Evolutionary conservation across 2,329 filamentous ascomycete genomes (phyloP).

Genomic region (Neofusicoccum cordaticola): DNA sequence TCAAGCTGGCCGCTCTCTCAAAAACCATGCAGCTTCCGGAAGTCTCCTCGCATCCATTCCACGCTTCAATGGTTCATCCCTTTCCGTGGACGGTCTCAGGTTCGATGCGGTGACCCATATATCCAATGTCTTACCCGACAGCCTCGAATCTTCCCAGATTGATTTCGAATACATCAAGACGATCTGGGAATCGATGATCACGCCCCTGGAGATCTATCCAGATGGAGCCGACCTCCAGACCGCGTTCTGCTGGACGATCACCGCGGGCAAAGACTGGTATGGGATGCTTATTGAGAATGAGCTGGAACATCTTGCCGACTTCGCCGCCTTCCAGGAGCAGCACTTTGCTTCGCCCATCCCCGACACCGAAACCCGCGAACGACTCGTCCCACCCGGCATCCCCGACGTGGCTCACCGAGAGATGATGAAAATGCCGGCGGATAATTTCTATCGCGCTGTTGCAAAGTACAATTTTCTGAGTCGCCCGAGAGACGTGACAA

Average conservation of each 20-base stretch:
- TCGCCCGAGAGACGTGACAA: not conserved
- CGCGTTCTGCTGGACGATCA: conserved; percentile 17
- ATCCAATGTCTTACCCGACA: not conserved
- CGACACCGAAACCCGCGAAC: not conserved
- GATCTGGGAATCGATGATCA: not conserved
- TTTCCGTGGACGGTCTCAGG: not conserved
- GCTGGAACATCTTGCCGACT: conserved; percentile 15
- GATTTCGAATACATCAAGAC: not conserved
- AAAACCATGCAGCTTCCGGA: not conserved
- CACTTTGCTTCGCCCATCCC: not conserved
- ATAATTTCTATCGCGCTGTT: not conserved
- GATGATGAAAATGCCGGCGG: not conserved
- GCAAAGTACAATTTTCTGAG: not conserved
- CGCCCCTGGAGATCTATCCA: not conserved
- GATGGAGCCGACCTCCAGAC: not conserved
- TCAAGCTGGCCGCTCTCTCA: not conserved
- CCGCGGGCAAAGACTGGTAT: conserved; percentile 21
- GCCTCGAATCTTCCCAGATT: not conserved
- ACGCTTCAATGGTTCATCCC: not conserved
- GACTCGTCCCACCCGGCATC: not conserved
- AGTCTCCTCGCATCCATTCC: not conserved
- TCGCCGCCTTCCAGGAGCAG: not conserved
- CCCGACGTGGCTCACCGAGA: not conserved
- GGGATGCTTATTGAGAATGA: conserved; percentile 16
- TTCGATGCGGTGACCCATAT: not conserved